Evolutionary conservation across 306 rosid genomes (phyloP).

Genomic region (Prosopis cineraria): DNA sequence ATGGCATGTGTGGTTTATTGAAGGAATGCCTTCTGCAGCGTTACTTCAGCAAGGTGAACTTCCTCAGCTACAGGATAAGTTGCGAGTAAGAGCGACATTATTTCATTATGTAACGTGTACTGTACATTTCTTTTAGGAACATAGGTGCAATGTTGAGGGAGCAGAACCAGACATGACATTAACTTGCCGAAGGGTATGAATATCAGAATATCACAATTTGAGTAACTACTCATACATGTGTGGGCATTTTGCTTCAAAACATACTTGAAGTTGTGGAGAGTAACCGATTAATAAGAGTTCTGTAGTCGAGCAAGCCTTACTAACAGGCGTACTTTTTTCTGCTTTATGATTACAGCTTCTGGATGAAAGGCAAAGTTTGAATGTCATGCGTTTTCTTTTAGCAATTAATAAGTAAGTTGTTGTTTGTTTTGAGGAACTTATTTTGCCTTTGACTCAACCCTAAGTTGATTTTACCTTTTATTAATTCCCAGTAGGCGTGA

Average conservation of each 20-base stretch:
- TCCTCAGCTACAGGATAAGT: conserved; percentile 12
- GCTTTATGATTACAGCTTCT: conserved; percentile 58
- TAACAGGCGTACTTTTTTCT: conserved; percentile 30
- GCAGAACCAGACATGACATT: conserved; percentile 61
- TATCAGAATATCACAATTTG: conserved; percentile 36
- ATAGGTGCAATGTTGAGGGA: conserved; percentile 65
- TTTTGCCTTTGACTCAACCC: not conserved
- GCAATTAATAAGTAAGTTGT: conserved; percentile 69
- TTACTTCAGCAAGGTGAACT: conserved; percentile 75
- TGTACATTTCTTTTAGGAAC: conserved; percentile 55
- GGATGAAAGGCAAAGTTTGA: conserved; percentile 83
- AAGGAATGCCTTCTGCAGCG: conserved; percentile 93
- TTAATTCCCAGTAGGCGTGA: conserved; percentile 65
- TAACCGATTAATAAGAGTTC: not conserved
- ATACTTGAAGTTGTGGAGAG: not conserved
- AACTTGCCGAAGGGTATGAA: conserved; percentile 73
- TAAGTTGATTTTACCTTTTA: not conserved
- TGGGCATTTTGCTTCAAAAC: conserved; percentile 9
- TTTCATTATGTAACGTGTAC: conserved; percentile 18
- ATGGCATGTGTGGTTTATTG: conserved; percentile 79
- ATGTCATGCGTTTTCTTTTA: conserved; percentile 86
- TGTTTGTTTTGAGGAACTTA: not conserved
- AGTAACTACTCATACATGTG: conserved; percentile 9
- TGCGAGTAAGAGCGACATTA: not conserved
- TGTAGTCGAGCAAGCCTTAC: conserved; percentile 15